These are phyloP conservation scores for Scutellaria minor DNA, from an alignment of 257 asterid species.

Conservation along the genomic window DNA sequence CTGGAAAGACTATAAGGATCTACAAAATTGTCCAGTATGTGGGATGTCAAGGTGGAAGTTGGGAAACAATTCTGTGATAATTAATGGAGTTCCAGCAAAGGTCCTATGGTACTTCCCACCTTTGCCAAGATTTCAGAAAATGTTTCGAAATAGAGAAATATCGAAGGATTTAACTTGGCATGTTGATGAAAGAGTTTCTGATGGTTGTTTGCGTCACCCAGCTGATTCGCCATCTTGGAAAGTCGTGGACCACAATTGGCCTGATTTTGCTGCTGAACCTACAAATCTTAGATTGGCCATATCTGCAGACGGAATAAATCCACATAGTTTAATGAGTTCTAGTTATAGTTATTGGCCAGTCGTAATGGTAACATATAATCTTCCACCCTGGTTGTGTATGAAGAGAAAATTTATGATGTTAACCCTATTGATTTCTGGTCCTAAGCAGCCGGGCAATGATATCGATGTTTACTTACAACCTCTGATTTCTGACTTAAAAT, in stretches of 20 bases:
- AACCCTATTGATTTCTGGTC: neutral
- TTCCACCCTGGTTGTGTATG: neutral
- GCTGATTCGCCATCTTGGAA: neutral
- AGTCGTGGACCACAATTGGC: neutral
- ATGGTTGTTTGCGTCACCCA: neutral
- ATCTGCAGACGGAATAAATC: neutral
- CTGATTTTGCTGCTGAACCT: neutral
- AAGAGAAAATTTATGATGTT: conserved; percentile 8
- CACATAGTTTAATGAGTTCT: no score
- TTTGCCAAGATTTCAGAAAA: neutral
- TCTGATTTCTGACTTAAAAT: neutral
- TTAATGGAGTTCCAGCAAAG: neutral
- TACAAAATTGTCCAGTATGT: neutral
- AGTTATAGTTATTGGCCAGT: conserved; percentile 24
- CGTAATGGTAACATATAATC: neutral
- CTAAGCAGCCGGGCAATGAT: neutral
- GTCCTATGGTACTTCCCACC: conserved; percentile 3
- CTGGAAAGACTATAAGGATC: neutral
- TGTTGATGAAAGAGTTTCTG: neutral
- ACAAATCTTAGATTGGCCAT: neutral
- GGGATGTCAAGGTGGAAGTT: neutral
- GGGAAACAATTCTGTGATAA: no score
- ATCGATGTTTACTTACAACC: conserved; percentile 6
- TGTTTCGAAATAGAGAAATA: neutral
- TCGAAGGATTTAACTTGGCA: neutral